Evolutionary conservation across 1,284 basidiomycete genomes (phyloP), one percentile per base, ranked within the genome.

Genomic region (Tremellales sp.): DNA sequence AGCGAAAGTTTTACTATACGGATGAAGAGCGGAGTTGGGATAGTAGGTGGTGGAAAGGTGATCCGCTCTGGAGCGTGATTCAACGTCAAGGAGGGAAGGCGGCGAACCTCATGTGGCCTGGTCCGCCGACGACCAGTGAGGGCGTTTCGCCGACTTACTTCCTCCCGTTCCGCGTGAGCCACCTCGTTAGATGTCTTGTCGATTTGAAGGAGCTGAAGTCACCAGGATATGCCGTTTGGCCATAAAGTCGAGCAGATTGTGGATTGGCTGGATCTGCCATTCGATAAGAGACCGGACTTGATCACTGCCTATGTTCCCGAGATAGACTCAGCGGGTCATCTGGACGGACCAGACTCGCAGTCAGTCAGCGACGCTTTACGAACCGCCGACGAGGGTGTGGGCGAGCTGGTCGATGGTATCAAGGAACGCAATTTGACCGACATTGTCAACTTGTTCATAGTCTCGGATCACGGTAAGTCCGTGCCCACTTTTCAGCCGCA

Each of bases 101-200:
- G 3, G 89, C 87, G 0, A 89, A 90, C 57, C 78, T 90, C 42
- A 93, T 93, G 90, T 93, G 89, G 89, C 87, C 87, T 8, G 89
- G 89, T 4, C 89, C 89, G 22, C 82, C 85, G 0, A 79, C 76
- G 54, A 89, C 86, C 0, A 71, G 62, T 1, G 78, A 80, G 6
- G 88, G 88, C 2, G 76, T 77, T 3, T 78, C 81, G 8, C 79
- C 87, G 6, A 84, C 83, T 0, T 87, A 87, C 60, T 89, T 85
- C 57, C 72, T 88, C 31, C 86, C 85, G 12, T 90, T 84, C 81
- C 80, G 76, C 70, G 84, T 85, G 54, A 60, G 77, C 58, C 19
- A n/a, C n/a, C n/a, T n/a, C n/a, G n/a, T n/a, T n/a, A n/a, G n/a
- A n/a, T n/a, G n/a, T n/a, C n/a, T n/a, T n/a, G n/a, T n/a, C n/a